Percentiles rank a stretch among this genome's conserved stretches.
Evolutionary conservation across 2,329 filamentous ascomycete genomes (phyloP).

Genomic region (Cordyceps militaris): DNA sequence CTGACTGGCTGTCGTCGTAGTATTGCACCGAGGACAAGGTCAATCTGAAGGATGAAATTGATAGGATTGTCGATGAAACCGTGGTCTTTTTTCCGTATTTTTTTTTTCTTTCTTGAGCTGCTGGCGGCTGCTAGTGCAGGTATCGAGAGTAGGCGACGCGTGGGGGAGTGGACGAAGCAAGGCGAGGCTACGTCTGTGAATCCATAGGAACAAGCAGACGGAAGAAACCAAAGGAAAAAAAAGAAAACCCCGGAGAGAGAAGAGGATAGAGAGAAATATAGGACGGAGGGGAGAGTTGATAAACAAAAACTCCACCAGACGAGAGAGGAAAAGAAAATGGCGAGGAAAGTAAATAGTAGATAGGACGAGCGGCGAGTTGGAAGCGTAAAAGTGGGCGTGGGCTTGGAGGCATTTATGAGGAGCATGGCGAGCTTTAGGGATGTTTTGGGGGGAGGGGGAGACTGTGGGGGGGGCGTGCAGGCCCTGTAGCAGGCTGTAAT

Average conservation of each 20-base stretch:
- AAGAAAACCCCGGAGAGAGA: not conserved
- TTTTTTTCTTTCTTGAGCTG: not conserved
- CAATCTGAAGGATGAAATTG: not conserved
- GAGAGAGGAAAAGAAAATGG: not conserved
- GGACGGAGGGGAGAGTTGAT: conserved; percentile 2
- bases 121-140: not conserved
- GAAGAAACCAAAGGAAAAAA: not conserved
- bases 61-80: not conserved
- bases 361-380: conserved; percentile 7
- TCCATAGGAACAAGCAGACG: not conserved
- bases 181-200: conserved; percentile 5
- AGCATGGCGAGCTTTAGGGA: not conserved
- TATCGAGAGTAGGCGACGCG: not conserved
- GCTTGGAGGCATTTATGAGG: conserved; percentile 12
- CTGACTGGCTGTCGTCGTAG: not conserved
- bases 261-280: not conserved
- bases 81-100: not conserved
- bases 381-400: conserved; percentile 11
- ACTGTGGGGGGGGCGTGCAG: not conserved
- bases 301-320: conserved; percentile 8
- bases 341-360: not conserved
- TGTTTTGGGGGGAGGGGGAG: not conserved
- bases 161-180: not conserved
- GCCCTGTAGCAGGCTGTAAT: no score
- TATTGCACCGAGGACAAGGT: not conserved